Conservation (phyloP, 495 filamentous ascomycete species). For the Neurospora sp. region DNA sequence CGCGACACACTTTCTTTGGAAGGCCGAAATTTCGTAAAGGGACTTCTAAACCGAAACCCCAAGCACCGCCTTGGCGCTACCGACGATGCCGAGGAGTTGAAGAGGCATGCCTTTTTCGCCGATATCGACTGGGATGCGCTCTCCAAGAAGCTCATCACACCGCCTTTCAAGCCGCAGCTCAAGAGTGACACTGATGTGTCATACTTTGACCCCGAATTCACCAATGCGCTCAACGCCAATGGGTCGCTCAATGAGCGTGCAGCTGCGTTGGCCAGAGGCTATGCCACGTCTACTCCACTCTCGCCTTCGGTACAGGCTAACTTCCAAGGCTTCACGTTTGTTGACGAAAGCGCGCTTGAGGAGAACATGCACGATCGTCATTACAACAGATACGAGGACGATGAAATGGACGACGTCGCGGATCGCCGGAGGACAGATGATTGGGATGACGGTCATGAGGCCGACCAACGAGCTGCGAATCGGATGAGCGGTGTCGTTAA, state of each 20-base stretch:
- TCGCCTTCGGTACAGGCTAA: slow-evolving; percentile 95
- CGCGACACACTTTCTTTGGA: slow-evolving; percentile 88
- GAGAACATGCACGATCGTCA: slow-evolving; percentile 67
- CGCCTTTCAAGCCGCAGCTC: slow-evolving; percentile 94
- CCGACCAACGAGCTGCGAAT: slow-evolving; percentile 37
- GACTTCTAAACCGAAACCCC: slow-evolving; percentile 90
- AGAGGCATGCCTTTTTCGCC: slow-evolving; percentile 85
- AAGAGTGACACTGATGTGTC: slow-evolving; percentile 92
- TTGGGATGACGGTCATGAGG: slow-evolving; percentile 35
- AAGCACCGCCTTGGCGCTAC: slow-evolving; percentile 89
- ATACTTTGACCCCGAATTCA: slow-evolving; percentile 98
- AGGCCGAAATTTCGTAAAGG: slow-evolving; percentile 96
- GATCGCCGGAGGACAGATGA: slow-evolving; percentile 37
- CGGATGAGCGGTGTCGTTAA: slow-evolving; percentile 68
- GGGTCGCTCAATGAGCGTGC: slow-evolving; percentile 84
- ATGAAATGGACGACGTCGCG: slow-evolving; percentile 41
- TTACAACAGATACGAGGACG: slow-evolving; percentile 59
- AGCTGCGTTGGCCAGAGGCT: slow-evolving; percentile 64
- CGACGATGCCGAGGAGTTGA: slow-evolving; percentile 87
- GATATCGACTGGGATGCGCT: slow-evolving; percentile 90
- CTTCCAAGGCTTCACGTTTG: slow-evolving; percentile 96
- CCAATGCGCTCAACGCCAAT: slow-evolving; percentile 78
- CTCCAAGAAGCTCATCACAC: slow-evolving; percentile 81
- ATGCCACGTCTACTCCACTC: slow-evolving; percentile 74
- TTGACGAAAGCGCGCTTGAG: slow-evolving; percentile 92